Conservation (phyloP, 352 stramenopile species). For the Globisporangium viniferum region DNA sequence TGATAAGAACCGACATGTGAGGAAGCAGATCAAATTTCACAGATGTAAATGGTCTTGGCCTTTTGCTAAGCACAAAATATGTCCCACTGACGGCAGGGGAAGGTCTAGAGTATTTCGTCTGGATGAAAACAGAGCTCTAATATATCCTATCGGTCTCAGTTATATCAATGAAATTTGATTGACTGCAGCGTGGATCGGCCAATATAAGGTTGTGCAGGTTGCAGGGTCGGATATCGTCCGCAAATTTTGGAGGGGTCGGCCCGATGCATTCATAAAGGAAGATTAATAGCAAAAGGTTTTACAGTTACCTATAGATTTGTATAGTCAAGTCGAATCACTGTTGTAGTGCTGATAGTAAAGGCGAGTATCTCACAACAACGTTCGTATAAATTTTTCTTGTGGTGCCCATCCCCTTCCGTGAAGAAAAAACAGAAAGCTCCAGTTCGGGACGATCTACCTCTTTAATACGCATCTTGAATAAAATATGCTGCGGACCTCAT, state of each 20-base stretch:
- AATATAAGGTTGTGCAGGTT: neutral
- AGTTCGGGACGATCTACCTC: conserved; percentile 3
- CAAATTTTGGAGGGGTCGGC: neutral
- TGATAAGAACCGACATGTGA: no score
- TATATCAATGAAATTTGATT: no score
- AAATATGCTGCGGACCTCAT: conserved; percentile 19
- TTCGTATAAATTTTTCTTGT: neutral
- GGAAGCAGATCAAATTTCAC: no score
- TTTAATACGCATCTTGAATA: conserved; percentile 9
- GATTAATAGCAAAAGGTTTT: neutral
- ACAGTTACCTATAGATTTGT: neutral
- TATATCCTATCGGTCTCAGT: no score
- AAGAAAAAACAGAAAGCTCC: conserved; percentile 6
- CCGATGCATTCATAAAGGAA: neutral
- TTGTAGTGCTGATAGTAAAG: neutral
- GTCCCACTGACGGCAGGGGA: no score
- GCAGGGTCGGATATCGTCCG: neutral
- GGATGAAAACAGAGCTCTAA: no score
- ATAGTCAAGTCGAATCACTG: neutral
- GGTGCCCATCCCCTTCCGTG: neutral
- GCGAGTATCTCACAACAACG: neutral
- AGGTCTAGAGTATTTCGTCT: no score
- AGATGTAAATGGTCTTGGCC: no score
- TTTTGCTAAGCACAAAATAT: no score
- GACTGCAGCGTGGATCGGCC: neutral